These are phyloP conservation scores for Boechera retrofracta DNA, from an alignment of 345 rosid genomes.

Conservation along the genomic window DNA sequence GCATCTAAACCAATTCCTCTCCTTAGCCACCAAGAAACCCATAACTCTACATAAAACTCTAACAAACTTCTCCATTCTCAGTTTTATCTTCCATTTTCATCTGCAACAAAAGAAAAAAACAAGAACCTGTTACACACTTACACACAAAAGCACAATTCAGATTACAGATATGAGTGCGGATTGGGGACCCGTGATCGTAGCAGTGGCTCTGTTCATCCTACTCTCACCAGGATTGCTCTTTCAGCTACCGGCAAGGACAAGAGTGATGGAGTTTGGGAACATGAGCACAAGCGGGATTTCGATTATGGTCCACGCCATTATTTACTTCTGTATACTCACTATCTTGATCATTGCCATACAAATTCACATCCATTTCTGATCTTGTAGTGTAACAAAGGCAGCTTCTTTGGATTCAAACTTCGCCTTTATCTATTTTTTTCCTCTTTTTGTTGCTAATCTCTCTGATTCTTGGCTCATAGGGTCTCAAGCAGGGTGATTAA, in stretches of 20 bases:
- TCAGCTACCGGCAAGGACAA: slow-evolving; percentile 80
- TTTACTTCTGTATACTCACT: slow-evolving; percentile 81
- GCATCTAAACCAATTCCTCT: slow-evolving; percentile 42
- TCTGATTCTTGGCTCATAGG: slow-evolving; percentile 36
- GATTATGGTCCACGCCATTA: slow-evolving; percentile 81
- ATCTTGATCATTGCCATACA: slow-evolving; percentile 76
- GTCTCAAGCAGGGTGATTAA: slow-evolving; percentile 17
- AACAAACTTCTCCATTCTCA: slow-evolving; percentile 26
- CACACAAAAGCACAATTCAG: slow-evolving; percentile 24
- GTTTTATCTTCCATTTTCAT: slow-evolving; percentile 21
- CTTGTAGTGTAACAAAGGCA: slow-evolving; percentile 7
- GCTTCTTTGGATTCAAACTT: slow-evolving; percentile 33
- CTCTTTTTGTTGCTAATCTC: slow-evolving; percentile 27
- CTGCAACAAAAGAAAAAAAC: not conserved
- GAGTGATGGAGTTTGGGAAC: slow-evolving; percentile 94
- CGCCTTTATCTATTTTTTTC: not conserved
- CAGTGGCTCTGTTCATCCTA: slow-evolving; percentile 77
- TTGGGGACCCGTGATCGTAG: slow-evolving; percentile 89
- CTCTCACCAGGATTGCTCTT: slow-evolving; percentile 93
- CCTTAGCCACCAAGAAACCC: slow-evolving; percentile 48
- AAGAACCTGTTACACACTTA: not conserved
- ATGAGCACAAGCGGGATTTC: slow-evolving; percentile 92
- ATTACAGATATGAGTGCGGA: slow-evolving; percentile 58
- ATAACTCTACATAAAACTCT: slow-evolving; percentile 44
- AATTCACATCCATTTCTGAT: slow-evolving; percentile 48